phyloP scores from a whole-genome alignment of 257 asterid species.

The Fraxinus excelsior region DNA sequence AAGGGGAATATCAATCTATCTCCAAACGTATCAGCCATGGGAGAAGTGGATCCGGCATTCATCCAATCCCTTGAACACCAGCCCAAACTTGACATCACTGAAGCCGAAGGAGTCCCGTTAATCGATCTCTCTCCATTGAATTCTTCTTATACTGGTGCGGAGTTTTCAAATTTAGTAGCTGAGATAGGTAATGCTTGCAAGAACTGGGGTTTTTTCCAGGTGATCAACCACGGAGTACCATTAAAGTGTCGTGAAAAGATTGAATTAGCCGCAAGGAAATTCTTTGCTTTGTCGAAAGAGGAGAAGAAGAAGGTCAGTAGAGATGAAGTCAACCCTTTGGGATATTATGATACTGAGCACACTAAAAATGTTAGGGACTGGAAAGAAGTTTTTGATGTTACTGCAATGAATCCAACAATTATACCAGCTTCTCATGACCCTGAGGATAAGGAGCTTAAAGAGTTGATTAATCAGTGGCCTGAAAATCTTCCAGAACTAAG shows the following conservation, averaged over 20 bases:
- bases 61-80: slow-evolving; percentile 39
- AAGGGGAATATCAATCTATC: not conserved
- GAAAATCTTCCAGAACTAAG: slow-evolving; percentile 32
- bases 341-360: slow-evolving; percentile 44
- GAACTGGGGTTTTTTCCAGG: slow-evolving; percentile 51
- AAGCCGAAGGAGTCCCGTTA: slow-evolving; percentile 36
- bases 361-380: slow-evolving; percentile 51
- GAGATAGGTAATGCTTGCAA: slow-evolving; percentile 37
- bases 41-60: slow-evolving; percentile 30
- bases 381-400: slow-evolving; percentile 46
- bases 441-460: slow-evolving; percentile 25
- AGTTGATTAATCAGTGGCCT: slow-evolving; percentile 42
- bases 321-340: slow-evolving; percentile 34
- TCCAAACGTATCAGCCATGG: slow-evolving; percentile 27
- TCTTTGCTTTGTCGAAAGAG: slow-evolving; percentile 35
- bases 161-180: slow-evolving; percentile 13
- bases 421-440: slow-evolving; percentile 35
- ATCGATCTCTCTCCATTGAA: slow-evolving; percentile 39
- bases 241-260: slow-evolving; percentile 24
- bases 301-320: slow-evolving; percentile 46
- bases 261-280: slow-evolving; percentile 32
- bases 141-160: not conserved
- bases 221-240: slow-evolving; percentile 46
- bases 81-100: slow-evolving; percentile 25
- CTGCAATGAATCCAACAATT: slow-evolving; percentile 28